Percentiles rank a stretch among this genome's conserved stretches.
phyloP scores from a whole-genome alignment of 1,139 yeast species.

The Zygoascus sp. region DNA sequence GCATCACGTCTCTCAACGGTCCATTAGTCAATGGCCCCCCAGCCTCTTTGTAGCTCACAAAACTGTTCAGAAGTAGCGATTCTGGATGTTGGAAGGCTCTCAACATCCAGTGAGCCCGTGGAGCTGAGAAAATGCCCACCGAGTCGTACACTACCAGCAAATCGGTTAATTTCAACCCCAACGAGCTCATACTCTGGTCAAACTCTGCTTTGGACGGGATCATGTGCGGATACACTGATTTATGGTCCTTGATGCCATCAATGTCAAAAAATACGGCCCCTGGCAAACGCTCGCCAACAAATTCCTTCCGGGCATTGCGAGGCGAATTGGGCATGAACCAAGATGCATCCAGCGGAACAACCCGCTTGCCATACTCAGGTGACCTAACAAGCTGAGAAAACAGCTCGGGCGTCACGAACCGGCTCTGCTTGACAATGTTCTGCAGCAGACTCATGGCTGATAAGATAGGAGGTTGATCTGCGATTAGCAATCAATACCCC shows the following conservation, averaged over 20 bases:
- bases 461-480: not conserved
- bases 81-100: conserved; percentile 67
- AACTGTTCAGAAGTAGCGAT: conserved; percentile 69
- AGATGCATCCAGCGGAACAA: conserved; percentile 77
- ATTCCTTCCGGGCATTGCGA: conserved; percentile 52
- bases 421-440: not conserved
- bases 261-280: conserved; percentile 75
- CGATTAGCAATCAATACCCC: not conserved
- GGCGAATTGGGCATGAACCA: conserved; percentile 86
- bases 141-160: conserved; percentile 79
- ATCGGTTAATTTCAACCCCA: conserved; percentile 45
- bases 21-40: conserved; percentile 40
- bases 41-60: conserved; percentile 44
- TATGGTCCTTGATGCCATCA: conserved; percentile 57
- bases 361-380: conserved; percentile 4
- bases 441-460: not conserved
- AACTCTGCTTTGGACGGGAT: conserved; percentile 60
- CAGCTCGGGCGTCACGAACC: conserved; percentile 7
- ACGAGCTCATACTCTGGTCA: conserved; percentile 42
- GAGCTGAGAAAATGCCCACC: conserved; percentile 78
- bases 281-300: conserved; percentile 50
- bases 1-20: conserved; percentile 24
- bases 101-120: conserved; percentile 89
- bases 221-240: conserved; percentile 82
- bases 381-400: conserved; percentile 1